phyloP scores from a whole-genome alignment of 441 rosid species.

The Adansonia madagascariensis region DNA sequence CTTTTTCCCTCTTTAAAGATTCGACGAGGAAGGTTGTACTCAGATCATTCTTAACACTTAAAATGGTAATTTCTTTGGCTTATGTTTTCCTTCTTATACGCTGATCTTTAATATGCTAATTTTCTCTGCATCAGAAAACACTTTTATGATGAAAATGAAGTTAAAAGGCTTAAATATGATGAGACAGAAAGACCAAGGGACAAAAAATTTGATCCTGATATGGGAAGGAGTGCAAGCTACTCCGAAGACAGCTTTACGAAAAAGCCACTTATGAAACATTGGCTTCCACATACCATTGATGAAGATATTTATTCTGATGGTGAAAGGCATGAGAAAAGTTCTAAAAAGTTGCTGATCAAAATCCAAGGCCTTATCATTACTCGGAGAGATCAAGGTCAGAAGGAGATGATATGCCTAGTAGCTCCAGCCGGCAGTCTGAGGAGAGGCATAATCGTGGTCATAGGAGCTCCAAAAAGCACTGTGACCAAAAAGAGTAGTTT shows the following conservation, averaged over 20 bases:
- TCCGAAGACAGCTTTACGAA: constrained; percentile 38
- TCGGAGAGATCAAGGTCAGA: constrained; percentile 46
- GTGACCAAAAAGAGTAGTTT: constrained; percentile 32
- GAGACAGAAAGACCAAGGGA: constrained; percentile 35
- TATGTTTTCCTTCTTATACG: background rate
- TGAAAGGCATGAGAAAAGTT: constrained; percentile 31
- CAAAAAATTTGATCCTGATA: constrained; percentile 14
- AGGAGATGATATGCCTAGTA: constrained; percentile 44
- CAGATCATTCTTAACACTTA: background rate
- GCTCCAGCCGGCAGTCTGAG: constrained; percentile 33
- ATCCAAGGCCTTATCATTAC: constrained; percentile 24
- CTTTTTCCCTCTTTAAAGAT: constrained; percentile 2
- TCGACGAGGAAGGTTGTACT: background rate
- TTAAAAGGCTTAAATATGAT: constrained; percentile 18
- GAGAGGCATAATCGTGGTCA: constrained; percentile 34
- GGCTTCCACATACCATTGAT: constrained; percentile 8
- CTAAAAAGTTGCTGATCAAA: constrained; percentile 25
- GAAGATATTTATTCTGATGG: constrained; percentile 27
- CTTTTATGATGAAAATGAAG: constrained; percentile 33
- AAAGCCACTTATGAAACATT: constrained; percentile 28
- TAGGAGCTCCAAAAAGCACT: constrained; percentile 33
- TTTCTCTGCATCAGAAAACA: constrained; percentile 35
- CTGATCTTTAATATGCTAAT: background rate
- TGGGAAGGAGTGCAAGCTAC: constrained; percentile 34
- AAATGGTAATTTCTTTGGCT: background rate